Conservation (phyloP, 768 basidiomycete genomes). For the Termitomyces sp. region DNA sequence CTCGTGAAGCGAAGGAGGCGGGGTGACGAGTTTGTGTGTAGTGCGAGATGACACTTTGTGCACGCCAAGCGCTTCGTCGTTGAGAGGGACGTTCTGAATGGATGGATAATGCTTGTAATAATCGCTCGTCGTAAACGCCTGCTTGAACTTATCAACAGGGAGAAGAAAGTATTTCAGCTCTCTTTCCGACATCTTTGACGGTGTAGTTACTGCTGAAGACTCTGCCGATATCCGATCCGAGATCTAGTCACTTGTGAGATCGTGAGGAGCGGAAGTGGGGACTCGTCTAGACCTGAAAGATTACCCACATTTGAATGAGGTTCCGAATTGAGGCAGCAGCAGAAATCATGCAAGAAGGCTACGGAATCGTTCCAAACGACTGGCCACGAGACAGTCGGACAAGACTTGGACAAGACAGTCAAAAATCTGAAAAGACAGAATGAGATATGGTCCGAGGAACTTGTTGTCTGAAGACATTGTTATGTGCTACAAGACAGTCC, state of each 20-base stretch:
- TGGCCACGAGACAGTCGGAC: too few relatives aligned
- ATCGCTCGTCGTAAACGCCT: slow-evolving; percentile 40
- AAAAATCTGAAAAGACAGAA: too few relatives aligned
- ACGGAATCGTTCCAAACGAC: too few relatives aligned
- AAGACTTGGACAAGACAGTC: too few relatives aligned
- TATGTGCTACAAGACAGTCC: too few relatives aligned
- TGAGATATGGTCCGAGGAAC: too few relatives aligned
- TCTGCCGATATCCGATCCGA: background rate
- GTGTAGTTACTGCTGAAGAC: background rate
- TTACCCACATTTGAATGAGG: too few relatives aligned
- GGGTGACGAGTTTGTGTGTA: slow-evolving; percentile 26
- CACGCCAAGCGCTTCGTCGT: slow-evolving; percentile 44
- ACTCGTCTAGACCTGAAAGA: background rate
- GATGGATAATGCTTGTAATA: slow-evolving; percentile 16
- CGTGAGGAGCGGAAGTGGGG: too few relatives aligned
- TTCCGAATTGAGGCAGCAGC: too few relatives aligned
- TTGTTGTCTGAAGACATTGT: too few relatives aligned
- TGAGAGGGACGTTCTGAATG: slow-evolving; percentile 26
- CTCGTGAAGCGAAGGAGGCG: slow-evolving; percentile 18
- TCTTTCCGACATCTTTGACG: background rate
- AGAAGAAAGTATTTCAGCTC: background rate
- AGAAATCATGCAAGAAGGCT: too few relatives aligned
- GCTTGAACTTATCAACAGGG: slow-evolving; percentile 17
- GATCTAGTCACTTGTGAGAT: background rate
- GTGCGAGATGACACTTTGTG: slow-evolving; percentile 41